These are phyloP conservation scores for Parascedosporium putredinis DNA, from an alignment of 2,329 filamentous ascomycete genomes.

Conservation along the genomic window DNA sequence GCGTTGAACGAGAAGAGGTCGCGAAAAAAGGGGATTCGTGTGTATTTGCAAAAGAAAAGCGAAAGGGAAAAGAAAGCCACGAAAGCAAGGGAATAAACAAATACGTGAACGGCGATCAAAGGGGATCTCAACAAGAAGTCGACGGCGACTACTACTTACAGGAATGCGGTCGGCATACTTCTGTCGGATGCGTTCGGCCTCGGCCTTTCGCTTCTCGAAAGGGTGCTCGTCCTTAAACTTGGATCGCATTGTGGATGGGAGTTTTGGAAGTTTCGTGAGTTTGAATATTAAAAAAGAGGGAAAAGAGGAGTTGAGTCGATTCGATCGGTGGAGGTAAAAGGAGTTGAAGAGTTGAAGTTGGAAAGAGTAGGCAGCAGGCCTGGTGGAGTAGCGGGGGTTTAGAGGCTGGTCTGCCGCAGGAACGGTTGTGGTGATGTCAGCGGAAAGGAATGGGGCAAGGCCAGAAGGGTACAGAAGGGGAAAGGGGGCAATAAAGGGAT, in stretches of 20 bases:
- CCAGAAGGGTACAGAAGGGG: neutral
- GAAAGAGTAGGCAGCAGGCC: neutral
- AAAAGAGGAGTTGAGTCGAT: neutral
- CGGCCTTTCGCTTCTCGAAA: conserved; percentile 99
- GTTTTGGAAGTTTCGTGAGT: conserved; percentile 17
- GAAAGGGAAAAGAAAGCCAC: conserved; percentile 5
- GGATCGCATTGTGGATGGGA: conserved; percentile 67
- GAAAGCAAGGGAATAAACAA: too few species aligned
- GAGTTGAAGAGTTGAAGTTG: conserved; percentile 3
- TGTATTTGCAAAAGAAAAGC: neutral
- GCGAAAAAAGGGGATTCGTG: neutral
- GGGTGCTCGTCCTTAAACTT: conserved; percentile 99
- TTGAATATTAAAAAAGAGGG: neutral
- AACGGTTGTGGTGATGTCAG: conserved; percentile 5
- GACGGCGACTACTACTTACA: conserved; percentile 53
- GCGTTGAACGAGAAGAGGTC: neutral
- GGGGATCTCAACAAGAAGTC: too few species aligned
- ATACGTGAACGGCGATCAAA: too few species aligned
- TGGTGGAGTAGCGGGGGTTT: neutral
- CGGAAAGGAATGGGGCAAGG: conserved; percentile 1
- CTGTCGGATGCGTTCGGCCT: conserved; percentile 97
- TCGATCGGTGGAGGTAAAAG: neutral
- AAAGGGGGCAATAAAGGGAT: neutral
- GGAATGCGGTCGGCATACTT: conserved; percentile 98
- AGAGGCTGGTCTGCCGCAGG: neutral